A percentile compares a stretch with the other conserved stretches of the same genome.
Conservation (phyloP, 495 filamentous ascomycete species). For the Tuber indicum region DNA sequence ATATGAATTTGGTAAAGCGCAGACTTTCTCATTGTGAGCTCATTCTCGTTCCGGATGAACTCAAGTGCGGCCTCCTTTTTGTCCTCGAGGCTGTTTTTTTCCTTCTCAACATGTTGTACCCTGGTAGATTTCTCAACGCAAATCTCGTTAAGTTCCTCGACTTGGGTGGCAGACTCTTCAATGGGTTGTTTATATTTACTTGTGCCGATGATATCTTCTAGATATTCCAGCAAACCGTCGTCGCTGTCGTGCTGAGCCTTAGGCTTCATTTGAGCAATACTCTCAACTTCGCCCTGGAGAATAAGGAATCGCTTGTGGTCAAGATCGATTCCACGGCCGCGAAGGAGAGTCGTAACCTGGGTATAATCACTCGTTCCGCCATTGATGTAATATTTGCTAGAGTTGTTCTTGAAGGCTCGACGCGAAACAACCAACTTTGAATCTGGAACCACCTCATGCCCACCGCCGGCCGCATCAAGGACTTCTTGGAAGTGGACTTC, state of each 20-base stretch:
- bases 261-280: conserved; percentile 97
- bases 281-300: conserved; percentile 94
- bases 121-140: conserved; percentile 89
- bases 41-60: conserved; percentile 86
- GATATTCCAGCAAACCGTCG: conserved; percentile 90
- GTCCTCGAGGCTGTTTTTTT: conserved; percentile 82
- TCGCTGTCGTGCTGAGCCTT: conserved; percentile 93
- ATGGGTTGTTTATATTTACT: conserved; percentile 97
- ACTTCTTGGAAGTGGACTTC: conserved; percentile 94
- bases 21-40: conserved; percentile 78
- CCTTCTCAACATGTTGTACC: conserved; percentile 96
- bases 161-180: conserved; percentile 81
- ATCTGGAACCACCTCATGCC: conserved; percentile 65
- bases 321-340: conserved; percentile 82
- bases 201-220: conserved; percentile 97
- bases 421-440: conserved; percentile 82
- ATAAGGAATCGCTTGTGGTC: conserved; percentile 98
- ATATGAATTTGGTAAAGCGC: conserved; percentile 87
- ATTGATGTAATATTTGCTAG: conserved; percentile 96
- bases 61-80: conserved; percentile 92
- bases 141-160: conserved; percentile 86
- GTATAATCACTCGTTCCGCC: conserved; percentile 82
- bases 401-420: conserved; percentile 94
- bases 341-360: conserved; percentile 77
- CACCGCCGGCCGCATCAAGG: conserved; percentile 71